A percentile compares a stretch with the other conserved stretches of the same genome.
These are phyloP conservation scores for Corchorus olitorius DNA, from an alignment of 345 rosid genomes.

Conservation along the genomic window DNA sequence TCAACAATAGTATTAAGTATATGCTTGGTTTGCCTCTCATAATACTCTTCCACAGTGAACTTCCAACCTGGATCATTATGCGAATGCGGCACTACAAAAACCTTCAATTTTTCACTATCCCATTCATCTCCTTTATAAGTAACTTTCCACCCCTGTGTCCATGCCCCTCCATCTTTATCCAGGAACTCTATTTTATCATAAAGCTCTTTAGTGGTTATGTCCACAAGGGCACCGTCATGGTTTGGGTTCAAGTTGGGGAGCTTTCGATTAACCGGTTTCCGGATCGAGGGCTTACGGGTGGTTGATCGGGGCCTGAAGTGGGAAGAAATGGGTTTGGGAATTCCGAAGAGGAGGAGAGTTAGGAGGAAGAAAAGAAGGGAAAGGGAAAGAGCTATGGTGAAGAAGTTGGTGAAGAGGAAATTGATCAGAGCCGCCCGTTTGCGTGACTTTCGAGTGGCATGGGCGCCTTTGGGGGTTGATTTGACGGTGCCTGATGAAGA, in stretches of 20 bases:
- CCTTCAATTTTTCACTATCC: constrained; percentile 82
- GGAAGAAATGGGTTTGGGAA: constrained; percentile 73
- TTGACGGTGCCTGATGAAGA: constrained; percentile 41
- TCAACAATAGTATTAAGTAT: constrained; percentile 88
- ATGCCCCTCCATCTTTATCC: constrained; percentile 86
- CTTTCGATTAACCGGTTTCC: constrained; percentile 35
- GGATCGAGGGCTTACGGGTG: constrained; percentile 27
- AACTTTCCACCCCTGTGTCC: constrained; percentile 98
- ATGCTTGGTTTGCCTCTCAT: constrained; percentile 73
- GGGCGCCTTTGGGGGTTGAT: constrained; percentile 41
- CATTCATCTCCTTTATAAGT: constrained; percentile 78
- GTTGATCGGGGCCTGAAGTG: constrained; percentile 45
- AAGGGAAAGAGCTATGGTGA: constrained; percentile 64
- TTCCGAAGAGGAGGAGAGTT: constrained; percentile 69
- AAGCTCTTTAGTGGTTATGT: constrained; percentile 78
- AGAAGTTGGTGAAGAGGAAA: constrained; percentile 74
- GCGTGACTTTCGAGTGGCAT: constrained; percentile 60
- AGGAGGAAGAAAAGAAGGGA: constrained; percentile 74
- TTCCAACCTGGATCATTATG: constrained; percentile 99
- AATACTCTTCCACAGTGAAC: constrained; percentile 94
- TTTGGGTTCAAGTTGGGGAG: constrained; percentile 2
- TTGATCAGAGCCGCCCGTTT: constrained; percentile 59
- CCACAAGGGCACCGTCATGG: constrained; percentile 56
- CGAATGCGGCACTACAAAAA: constrained; percentile 93
- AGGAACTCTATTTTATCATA: constrained; percentile 88